phyloP scores from a whole-genome alignment of 2,329 filamentous ascomycete genomes.

The Cladosporium sp. region DNA sequence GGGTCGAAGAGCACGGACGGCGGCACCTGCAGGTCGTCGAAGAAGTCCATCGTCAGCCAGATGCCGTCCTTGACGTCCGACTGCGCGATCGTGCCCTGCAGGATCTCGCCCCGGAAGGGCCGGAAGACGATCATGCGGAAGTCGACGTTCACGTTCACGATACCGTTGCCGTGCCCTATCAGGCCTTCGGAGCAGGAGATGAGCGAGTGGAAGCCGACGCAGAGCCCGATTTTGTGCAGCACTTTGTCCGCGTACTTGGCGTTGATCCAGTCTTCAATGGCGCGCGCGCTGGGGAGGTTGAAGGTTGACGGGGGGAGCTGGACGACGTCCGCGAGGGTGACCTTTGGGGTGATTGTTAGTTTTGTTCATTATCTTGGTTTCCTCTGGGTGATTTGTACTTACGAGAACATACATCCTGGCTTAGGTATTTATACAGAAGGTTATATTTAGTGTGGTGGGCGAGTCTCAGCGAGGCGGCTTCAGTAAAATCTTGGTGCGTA shows the following conservation, averaged over 20 bases:
- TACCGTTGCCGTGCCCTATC: conserved; percentile 85
- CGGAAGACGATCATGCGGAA: conserved; percentile 92
- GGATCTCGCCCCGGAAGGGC: conserved; percentile 90
- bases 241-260: conserved; percentile 94
- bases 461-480: conserved; percentile 8
- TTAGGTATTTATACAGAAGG: neutral
- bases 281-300: conserved; percentile 71
- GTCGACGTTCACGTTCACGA: conserved; percentile 94
- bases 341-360: conserved; percentile 49
- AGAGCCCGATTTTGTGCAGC: conserved; percentile 90
- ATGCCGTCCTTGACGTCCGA: conserved; percentile 61
- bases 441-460: neutral
- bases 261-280: conserved; percentile 96
- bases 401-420: conserved; percentile 36
- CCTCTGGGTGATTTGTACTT: conserved; percentile 19
- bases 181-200: conserved; percentile 85
- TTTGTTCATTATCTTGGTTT: neutral
- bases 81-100: conserved; percentile 80
- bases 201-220: conserved; percentile 88
- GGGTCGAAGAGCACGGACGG: conserved; percentile 68
- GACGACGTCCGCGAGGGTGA: conserved; percentile 89
- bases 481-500: conserved; percentile 3
- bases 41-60: conserved; percentile 75
- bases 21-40: conserved; percentile 81
- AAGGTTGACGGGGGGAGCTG: conserved; percentile 89